These are phyloP conservation scores for Bauhinia variegata DNA, from an alignment of 306 rosid genomes.

Conservation along the genomic window DNA sequence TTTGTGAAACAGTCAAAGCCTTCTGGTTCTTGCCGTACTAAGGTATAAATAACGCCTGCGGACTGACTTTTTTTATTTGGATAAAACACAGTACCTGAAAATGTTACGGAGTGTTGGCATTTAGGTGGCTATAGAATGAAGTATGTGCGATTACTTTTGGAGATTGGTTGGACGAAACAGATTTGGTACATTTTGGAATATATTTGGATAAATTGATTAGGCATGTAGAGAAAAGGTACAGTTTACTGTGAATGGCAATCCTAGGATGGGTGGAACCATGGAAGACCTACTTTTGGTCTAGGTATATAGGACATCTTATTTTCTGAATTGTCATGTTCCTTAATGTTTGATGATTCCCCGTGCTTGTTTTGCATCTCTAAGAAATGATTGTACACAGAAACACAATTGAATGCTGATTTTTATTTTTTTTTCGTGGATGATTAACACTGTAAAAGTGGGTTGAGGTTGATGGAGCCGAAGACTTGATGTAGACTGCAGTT, in stretches of 20 bases:
- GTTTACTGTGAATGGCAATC: background rate
- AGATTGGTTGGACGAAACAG: too few relatives aligned
- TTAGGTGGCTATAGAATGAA: too few relatives aligned
- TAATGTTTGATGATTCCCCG: background rate
- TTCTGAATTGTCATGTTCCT: slow-evolving; percentile 15
- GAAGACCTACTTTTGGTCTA: slow-evolving; percentile 12
- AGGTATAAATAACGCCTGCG: too few relatives aligned
- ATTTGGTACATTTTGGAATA: too few relatives aligned
- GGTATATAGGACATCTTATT: background rate
- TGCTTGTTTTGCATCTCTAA: slow-evolving; percentile 5
- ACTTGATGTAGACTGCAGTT: slow-evolving; percentile 25
- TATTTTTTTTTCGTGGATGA: slow-evolving; percentile 17
- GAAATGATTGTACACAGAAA: background rate
- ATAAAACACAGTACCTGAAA: too few relatives aligned
- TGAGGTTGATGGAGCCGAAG: slow-evolving; percentile 8
- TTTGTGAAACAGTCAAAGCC: too few relatives aligned
- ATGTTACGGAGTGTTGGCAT: too few relatives aligned
- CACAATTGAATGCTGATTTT: background rate
- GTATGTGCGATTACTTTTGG: too few relatives aligned
- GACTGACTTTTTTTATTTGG: too few relatives aligned
- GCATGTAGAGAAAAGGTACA: background rate
- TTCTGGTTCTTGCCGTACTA: too few relatives aligned
- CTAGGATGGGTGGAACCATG: background rate
- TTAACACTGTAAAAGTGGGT: slow-evolving; percentile 14
- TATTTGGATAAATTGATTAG: background rate